These are phyloP conservation scores for Bothriochloa decipiens DNA, from an alignment of 176 grass and related monocot genomes.

Conservation along the genomic window DNA sequence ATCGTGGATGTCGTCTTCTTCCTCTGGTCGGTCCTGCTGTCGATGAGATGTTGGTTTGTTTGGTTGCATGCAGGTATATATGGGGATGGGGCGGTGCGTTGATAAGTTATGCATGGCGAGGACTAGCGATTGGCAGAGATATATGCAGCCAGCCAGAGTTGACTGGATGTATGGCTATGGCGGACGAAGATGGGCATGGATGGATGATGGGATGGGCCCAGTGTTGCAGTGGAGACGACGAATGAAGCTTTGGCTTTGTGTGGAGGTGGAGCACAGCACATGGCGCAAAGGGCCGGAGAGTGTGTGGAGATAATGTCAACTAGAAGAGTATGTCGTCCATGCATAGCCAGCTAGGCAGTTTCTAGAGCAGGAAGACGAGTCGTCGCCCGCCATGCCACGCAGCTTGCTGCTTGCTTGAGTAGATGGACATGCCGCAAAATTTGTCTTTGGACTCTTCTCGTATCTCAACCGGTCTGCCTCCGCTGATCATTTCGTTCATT, in stretches of 20 bases:
- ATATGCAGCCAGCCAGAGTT: not conserved
- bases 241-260: not conserved
- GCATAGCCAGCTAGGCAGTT: too few relatives aligned
- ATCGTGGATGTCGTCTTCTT: not conserved
- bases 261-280: not conserved
- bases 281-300: too few relatives aligned
- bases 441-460: too few relatives aligned
- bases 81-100: not conserved
- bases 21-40: not conserved
- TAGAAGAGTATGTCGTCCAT: rapidly evolving
- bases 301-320: too few relatives aligned
- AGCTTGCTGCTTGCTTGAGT: too few relatives aligned
- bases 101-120: not conserved
- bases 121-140: not conserved
- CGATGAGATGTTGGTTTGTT: not conserved
- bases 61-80: conserved; percentile 20
- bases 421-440: too few relatives aligned
- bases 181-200: not conserved
- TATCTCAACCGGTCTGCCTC: too few relatives aligned
- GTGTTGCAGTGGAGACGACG: not conserved
- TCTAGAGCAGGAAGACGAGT: too few relatives aligned
- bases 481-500: too few relatives aligned
- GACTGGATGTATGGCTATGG: not conserved
- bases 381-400: too few relatives aligned
- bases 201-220: not conserved